These are phyloP conservation scores for Piloderma croceum DNA, from an alignment of 768 basidiomycete genomes.

Conservation along the genomic window DNA sequence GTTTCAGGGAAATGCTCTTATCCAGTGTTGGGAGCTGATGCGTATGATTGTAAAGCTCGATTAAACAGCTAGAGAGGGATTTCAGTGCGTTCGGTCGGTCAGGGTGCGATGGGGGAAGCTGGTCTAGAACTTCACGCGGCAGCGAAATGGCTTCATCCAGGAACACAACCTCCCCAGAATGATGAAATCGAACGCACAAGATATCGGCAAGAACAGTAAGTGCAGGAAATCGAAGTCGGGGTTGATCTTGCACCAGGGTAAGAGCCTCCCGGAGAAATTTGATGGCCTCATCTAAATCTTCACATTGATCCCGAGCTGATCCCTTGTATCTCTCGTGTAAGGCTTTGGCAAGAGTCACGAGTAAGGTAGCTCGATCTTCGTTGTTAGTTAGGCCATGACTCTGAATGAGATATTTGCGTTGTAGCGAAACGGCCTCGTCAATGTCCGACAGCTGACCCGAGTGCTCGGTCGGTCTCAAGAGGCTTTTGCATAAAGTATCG, in stretches of 20 bases:
- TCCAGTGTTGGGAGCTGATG: slow-evolving; percentile 19
- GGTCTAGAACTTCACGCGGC: slow-evolving; percentile 22
- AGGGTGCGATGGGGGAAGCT: neutral
- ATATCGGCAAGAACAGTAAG: too few relatives aligned
- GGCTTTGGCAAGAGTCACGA: slow-evolving; percentile 14
- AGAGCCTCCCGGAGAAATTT: slow-evolving; percentile 7
- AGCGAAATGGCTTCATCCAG: slow-evolving; percentile 20
- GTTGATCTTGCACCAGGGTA: too few relatives aligned
- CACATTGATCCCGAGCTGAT: neutral
- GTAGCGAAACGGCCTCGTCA: slow-evolving; percentile 4
- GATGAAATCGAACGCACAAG: too few relatives aligned
- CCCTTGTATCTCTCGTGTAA: slow-evolving; percentile 4
- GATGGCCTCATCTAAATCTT: slow-evolving; percentile 19
- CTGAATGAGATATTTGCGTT: slow-evolving; percentile 8
- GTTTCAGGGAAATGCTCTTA: slow-evolving; percentile 19
- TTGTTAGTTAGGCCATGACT: slow-evolving; percentile 8
- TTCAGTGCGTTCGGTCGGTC: slow-evolving; percentile 7
- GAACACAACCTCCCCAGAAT: too few relatives aligned
- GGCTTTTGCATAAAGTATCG: slow-evolving; percentile 9
- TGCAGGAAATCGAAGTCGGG: too few relatives aligned
- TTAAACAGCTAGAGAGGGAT: slow-evolving; percentile 15
- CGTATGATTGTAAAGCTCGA: slow-evolving; percentile 7
- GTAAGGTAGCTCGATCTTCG: slow-evolving; percentile 7
- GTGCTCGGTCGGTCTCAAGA: slow-evolving; percentile 11
- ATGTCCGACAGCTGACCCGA: slow-evolving; percentile 5